Base-by-base conservation (phyloP, 331 rosid genomes). In the Malus hybrid region DNA sequence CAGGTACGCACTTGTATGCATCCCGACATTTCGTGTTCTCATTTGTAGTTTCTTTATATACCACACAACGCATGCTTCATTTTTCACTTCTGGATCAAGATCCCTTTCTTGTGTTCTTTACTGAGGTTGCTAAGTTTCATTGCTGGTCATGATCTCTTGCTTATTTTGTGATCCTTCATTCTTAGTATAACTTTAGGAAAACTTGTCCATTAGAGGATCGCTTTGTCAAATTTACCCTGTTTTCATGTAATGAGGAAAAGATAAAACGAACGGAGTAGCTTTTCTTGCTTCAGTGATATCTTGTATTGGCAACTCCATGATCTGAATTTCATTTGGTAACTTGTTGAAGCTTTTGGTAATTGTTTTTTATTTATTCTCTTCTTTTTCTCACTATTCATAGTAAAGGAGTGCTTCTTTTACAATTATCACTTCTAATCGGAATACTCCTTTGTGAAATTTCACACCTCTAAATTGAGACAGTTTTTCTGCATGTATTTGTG, bases 1-100 rank as follows among this genome's bases (percentile, higher is more conserved):
- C 96, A 19, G 99, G 99, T 95, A 82, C 27, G 81, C 73, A 56
- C 62, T 65, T 36, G 60, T 44, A 10, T 73, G 52, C 50, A 10
- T 8, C 36, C 74, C 31, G 46, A 14, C 56, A 14, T 33, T 64
- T 32, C 67, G 2, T 80, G 28, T 68, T 64, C 66, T 52, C 69
- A 33, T 18, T 29, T 20, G 64, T 29, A 33, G 29, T 34, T 28
- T 22, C 16, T 71, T 36, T 42, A 8, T 48, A 10, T 65, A 46
- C n/a, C 24, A 34, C 10, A 36, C 34, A 57, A 33, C n/a, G 5
- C 67, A 72, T 72, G 29, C 3, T 71, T 33, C 13, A 32, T 22
- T 55, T 55, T 65, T 9, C 19, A 31, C 10, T 32, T 11, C 34
- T 62, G 67, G n/a, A 62, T 28, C 31, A 19, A 28, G 67, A 27